Evolutionary conservation across 176 grass and related monocot species (phyloP).

Genomic region (Neostapfia colusana): DNA sequence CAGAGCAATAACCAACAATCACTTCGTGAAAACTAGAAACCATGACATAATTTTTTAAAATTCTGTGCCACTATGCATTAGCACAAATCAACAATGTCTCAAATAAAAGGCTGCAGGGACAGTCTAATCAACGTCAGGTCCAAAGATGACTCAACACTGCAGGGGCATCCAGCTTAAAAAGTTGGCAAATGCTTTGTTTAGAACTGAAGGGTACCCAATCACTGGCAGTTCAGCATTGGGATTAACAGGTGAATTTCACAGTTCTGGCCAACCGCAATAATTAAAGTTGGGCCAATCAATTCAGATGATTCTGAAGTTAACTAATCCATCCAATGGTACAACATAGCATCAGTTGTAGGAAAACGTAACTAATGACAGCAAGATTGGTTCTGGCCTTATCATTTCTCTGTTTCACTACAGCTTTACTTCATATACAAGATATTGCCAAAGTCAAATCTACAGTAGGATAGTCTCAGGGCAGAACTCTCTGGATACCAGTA

Average conservation of each 20-base stretch:
- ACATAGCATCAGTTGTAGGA: conserved; percentile 5
- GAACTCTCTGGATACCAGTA: conserved; percentile 35
- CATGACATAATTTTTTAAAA: neutral
- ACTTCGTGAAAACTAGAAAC: neutral
- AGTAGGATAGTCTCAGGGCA: conserved; percentile 12
- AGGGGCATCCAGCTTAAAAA: neutral
- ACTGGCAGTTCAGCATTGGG: neutral
- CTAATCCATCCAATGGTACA: conserved; percentile 8
- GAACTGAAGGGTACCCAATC: neutral
- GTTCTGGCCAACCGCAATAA: neutral
- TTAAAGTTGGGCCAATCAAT: conserved; percentile 31
- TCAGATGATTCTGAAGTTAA: conserved; percentile 18
- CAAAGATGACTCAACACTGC: neutral
- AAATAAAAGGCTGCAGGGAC: neutral
- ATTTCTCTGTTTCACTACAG: conserved; percentile 20
- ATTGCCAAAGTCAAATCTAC: conserved; percentile 25
- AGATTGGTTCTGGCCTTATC: conserved; percentile 23
- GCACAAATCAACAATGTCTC: neutral
- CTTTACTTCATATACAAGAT: conserved; percentile 35
- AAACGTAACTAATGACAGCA: conserved; percentile 43
- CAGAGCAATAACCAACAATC: conserved; percentile 13
- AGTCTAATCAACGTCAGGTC: neutral
- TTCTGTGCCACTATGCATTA: neutral
- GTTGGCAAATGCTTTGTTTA: neutral
- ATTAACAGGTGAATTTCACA: neutral